Evolutionary conservation across 495 filamentous ascomycete species (phyloP).

Genomic region (Aspergillus cavernicola): DNA sequence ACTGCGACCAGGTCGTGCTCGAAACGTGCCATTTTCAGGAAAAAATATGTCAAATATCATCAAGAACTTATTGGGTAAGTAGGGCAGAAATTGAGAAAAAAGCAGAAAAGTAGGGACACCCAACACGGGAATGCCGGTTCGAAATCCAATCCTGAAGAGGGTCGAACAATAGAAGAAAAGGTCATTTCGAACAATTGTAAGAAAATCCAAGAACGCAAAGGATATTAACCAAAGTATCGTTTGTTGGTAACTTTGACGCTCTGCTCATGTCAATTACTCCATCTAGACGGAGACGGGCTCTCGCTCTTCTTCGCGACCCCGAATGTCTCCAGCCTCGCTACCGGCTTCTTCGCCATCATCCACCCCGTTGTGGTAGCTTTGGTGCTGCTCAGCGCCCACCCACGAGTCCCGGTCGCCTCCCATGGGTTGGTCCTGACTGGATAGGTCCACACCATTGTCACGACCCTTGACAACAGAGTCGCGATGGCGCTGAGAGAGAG

Average conservation of each 20-base stretch:
- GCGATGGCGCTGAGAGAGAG: constrained; percentile 77
- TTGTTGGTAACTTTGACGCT: neutral
- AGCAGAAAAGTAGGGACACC: constrained; percentile 5
- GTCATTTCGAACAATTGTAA: constrained; percentile 9
- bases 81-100: constrained; percentile 12
- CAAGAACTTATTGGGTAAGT: constrained; percentile 13
- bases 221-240: constrained; percentile 8
- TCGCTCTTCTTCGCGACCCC: constrained; percentile 61
- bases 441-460: constrained; percentile 66
- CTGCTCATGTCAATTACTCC: constrained; percentile 1
- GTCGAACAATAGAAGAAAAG: constrained; percentile 7
- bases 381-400: constrained; percentile 79
- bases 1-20: neutral
- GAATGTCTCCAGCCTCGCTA: constrained; percentile 49
- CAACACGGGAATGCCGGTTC: constrained; percentile 13
- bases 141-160: constrained; percentile 6
- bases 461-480: constrained; percentile 56
- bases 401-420: constrained; percentile 80
- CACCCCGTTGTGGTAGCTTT: constrained; percentile 57
- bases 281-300: constrained; percentile 31
- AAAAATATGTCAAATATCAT: constrained; percentile 8
- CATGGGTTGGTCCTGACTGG: constrained; percentile 78
- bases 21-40: no score
- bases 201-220: constrained; percentile 11
- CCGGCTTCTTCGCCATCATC: constrained; percentile 58